Percentiles rank a stretch among this genome's conserved stretches.
These are phyloP conservation scores for Artemisia tridentata DNA, from an alignment of 129 eudicot genomes.

Conservation along the genomic window DNA sequence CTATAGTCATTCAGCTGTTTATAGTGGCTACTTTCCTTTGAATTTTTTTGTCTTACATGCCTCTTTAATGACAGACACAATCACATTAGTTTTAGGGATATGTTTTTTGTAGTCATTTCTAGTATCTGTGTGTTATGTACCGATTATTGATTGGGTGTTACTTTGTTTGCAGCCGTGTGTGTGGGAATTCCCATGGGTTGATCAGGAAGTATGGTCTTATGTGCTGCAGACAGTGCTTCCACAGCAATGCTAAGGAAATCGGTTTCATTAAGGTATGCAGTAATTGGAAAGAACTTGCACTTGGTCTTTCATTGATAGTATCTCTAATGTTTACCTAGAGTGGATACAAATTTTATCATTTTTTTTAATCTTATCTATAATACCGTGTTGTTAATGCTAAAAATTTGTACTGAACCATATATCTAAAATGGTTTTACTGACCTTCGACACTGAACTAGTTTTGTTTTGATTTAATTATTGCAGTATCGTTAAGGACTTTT, in stretches of 20 bases:
- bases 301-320: not conserved
- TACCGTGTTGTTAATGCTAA: not conserved
- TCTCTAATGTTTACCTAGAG: not conserved
- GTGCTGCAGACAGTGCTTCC: constrained; percentile 96
- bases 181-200: constrained; percentile 79
- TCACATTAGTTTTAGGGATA: not conserved
- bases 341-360: not conserved
- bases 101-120: not conserved
- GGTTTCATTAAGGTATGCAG: constrained; percentile 80
- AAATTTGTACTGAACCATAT: not conserved
- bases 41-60: not conserved
- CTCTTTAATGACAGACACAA: not conserved
- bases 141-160: not conserved
- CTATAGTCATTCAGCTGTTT: too few species aligned
- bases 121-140: not conserved
- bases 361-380: not conserved
- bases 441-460: not conserved
- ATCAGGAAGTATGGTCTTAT: constrained; percentile 81
- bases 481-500: constrained; percentile 54
- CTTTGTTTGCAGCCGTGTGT: constrained; percentile 67
- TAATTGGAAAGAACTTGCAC: not conserved
- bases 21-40: too few species aligned
- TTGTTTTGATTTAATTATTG: constrained; percentile 20
- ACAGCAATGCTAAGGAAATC: constrained; percentile 89
- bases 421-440: not conserved